Evolutionary conservation across 2,329 filamentous ascomycete species (phyloP).

Genomic region (Colletotrichum limetticola): DNA sequence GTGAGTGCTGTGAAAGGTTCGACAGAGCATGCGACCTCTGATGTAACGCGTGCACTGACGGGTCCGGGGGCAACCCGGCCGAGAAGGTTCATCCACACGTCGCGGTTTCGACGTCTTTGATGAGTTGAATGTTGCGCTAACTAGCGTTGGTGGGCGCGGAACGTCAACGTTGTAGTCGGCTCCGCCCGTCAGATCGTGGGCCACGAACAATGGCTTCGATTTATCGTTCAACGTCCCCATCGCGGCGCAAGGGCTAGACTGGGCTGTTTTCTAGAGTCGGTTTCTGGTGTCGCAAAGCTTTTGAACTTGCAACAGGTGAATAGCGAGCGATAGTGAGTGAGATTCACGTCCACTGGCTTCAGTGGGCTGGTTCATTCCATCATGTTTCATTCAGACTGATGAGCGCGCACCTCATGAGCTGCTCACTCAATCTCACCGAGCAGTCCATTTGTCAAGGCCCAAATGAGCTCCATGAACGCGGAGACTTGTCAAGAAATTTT

Average conservation of each 20-base stretch:
- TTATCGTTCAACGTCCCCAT: neutral
- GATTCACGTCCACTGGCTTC: neutral
- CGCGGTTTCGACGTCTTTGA: neutral
- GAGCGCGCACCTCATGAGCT: neutral
- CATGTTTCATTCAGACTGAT: neutral
- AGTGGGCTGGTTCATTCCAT: neutral
- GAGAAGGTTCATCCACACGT: neutral
- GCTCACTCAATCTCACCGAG: neutral
- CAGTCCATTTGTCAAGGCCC: neutral
- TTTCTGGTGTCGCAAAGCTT: too few relatives aligned
- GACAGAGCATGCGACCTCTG: constrained; percentile 16
- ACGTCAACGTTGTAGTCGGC: constrained; percentile 20
- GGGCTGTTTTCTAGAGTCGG: too few relatives aligned
- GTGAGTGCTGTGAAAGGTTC: neutral
- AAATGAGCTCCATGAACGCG: neutral
- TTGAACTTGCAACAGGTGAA: too few relatives aligned
- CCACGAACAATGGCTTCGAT: constrained; percentile 2
- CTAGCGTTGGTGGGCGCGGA: neutral
- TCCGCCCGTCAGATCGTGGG: constrained; percentile 26
- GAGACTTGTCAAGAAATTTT: too few relatives aligned
- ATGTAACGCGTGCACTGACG: constrained; percentile 33
- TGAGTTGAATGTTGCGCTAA: neutral
- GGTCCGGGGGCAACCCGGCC: constrained; percentile 15
- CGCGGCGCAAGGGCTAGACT: neutral
- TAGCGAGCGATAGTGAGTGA: neutral